Conservation (phyloP, 2,329 filamentous ascomycete genomes). For the Thelonectria blattea region DNA sequence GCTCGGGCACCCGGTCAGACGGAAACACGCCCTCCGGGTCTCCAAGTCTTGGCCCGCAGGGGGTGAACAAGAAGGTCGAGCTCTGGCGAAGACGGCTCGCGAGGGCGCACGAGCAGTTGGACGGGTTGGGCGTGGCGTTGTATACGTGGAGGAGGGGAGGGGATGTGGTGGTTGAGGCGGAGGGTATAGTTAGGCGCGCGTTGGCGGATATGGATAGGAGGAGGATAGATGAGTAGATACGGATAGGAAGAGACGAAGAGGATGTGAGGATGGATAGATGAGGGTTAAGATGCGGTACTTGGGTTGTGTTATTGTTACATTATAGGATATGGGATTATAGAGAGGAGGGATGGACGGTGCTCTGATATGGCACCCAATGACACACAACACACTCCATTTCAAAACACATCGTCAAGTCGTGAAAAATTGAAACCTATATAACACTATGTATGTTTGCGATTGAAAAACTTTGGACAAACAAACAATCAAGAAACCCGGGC, state of each 20-base stretch:
- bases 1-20: constrained; percentile 40
- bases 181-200: constrained; percentile 66
- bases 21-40: constrained; percentile 44
- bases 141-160: constrained; percentile 76
- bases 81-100: constrained; percentile 74
- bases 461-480: constrained; percentile 8
- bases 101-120: constrained; percentile 67
- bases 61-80: constrained; percentile 71
- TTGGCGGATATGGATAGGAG: constrained; percentile 51
- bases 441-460: no score
- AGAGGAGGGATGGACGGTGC: no score
- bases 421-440: constrained; percentile 1
- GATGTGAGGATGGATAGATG: not conserved
- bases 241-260: no score
- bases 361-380: no score
- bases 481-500: not conserved
- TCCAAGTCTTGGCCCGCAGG: constrained; percentile 43
- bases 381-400: no score
- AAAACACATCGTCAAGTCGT: not conserved
- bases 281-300: not conserved
- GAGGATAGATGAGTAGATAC: no score
- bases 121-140: constrained; percentile 69
- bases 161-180: constrained; percentile 72
- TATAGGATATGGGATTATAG: no score
- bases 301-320: no score